These are phyloP conservation scores for Hyphodiscus hymeniophilus DNA, from an alignment of 495 filamentous ascomycete species.

Conservation along the genomic window DNA sequence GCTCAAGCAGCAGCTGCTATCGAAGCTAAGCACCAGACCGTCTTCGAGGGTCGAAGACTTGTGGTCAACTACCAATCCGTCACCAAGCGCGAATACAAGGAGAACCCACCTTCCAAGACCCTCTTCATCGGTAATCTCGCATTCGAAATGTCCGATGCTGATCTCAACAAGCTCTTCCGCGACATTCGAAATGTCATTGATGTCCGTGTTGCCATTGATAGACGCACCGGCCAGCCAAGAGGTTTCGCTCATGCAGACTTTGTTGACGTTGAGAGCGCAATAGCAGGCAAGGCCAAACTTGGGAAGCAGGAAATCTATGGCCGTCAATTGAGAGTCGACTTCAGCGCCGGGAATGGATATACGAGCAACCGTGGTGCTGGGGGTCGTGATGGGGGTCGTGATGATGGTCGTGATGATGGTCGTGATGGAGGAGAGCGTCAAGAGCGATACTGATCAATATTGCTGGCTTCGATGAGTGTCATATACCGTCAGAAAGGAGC, in stretches of 20 bases:
- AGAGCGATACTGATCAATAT: neutral
- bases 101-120: slow-evolving; percentile 48
- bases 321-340: slow-evolving; percentile 61
- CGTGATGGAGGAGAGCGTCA: neutral
- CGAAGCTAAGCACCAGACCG: slow-evolving; percentile 52
- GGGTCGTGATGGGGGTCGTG: neutral
- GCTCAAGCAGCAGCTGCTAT: slow-evolving; percentile 55
- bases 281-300: slow-evolving; percentile 48
- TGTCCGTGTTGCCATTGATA: slow-evolving; percentile 83
- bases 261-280: slow-evolving; percentile 51
- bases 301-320: slow-evolving; percentile 52
- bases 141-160: slow-evolving; percentile 81
- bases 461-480: no score
- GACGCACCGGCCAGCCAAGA: slow-evolving; percentile 74
- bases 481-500: neutral
- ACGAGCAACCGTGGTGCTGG: slow-evolving; percentile 1
- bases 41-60: slow-evolving; percentile 74
- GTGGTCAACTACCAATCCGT: slow-evolving; percentile 41
- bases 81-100: neutral
- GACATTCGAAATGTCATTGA: slow-evolving; percentile 65
- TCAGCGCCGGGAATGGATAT: slow-evolving; percentile 23
- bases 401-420: neutral
- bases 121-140: slow-evolving; percentile 87
- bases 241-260: slow-evolving; percentile 94
- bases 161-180: slow-evolving; percentile 74